Base-by-base conservation (phyloP, 768 basidiomycete genomes). In the Xerocomellus amylosporus region DNA sequence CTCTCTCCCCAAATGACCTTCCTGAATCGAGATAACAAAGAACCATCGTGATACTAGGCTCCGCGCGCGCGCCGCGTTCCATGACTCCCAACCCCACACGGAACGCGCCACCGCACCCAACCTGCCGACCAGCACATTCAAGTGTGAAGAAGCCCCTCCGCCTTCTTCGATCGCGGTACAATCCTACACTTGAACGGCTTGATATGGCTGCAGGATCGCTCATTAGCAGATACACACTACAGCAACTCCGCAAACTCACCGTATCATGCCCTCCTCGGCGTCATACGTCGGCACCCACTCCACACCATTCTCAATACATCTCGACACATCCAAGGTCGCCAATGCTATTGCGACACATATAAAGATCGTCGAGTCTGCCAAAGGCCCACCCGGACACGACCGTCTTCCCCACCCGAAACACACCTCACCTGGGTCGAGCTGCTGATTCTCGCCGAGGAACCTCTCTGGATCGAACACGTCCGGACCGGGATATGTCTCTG, bases 351-450 rank as follows among this genome's bases (percentile, higher is more conserved):
- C 51, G 10, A 54, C 34, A 6, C 31, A 34, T 5, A 51, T 55
- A 40, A 54, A 64, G n/a, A 64, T 36, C 2, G 55, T 37, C 14
- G 34, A 17, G 3, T 57, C 39, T 1, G 39, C 61, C n/a, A 60
- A 38, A 26, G 28, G 53, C 10, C 4, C 15, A 42, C 62, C 50
- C 0, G 54, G 53, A 43, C 57, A 54, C 19, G 14, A 28, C 20
- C 58, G 49, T 26, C 61, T 53, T 33, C 49, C 58, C 37, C 30
- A 57, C 31, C 61, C 55, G 19, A 64, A 63, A 48, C 59, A 58
- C 5, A 17, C 45, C 9, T 54, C 47, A 1, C 54, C 38, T 3
- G 56, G 48, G 28, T 58, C 53, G 1, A 22, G 38, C 12, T 64
- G 49, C 10, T 38, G 51, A n/a, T 51, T 4, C 2, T 51, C 43